These are phyloP conservation scores for Ceratocystis destructans DNA, from an alignment of 2,329 filamentous ascomycete species.

Conservation along the genomic window DNA sequence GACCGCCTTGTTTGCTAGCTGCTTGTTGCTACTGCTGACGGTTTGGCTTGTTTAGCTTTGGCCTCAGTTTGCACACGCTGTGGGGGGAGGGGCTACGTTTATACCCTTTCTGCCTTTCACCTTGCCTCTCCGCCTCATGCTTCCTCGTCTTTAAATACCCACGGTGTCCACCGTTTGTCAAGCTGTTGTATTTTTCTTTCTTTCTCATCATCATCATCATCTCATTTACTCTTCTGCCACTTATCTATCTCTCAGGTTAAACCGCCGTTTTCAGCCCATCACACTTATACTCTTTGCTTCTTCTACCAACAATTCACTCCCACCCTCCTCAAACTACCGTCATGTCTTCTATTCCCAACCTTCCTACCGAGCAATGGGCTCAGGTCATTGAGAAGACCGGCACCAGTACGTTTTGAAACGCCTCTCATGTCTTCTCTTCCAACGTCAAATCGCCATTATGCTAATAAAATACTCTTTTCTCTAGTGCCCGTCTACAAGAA, in stretches of 20 bases:
- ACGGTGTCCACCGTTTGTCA: constrained; percentile 11
- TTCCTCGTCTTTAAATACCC: constrained; percentile 15
- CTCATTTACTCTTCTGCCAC: constrained; percentile 8
- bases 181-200: neutral
- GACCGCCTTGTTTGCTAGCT: neutral
- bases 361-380: constrained; percentile 81
- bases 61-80: neutral
- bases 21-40: neutral
- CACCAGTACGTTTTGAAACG: constrained; percentile 38
- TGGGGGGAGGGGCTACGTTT: neutral
- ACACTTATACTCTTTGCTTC: neutral
- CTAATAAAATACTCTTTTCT: neutral
- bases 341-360: constrained; percentile 28
- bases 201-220: constrained; percentile 7
- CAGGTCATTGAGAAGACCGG: constrained; percentile 77
- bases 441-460: neutral
- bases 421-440: constrained; percentile 5
- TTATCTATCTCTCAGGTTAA: neutral
- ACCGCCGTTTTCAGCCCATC: neutral
- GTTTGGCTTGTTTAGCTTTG: neutral
- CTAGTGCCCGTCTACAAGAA: constrained; percentile 57
- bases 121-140: neutral
- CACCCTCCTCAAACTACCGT: constrained; percentile 19
- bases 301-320: constrained; percentile 6
- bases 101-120: neutral